These are phyloP conservation scores for Chrysoporthe austroafricana DNA, from an alignment of 2,329 filamentous ascomycete species.

Conservation along the genomic window DNA sequence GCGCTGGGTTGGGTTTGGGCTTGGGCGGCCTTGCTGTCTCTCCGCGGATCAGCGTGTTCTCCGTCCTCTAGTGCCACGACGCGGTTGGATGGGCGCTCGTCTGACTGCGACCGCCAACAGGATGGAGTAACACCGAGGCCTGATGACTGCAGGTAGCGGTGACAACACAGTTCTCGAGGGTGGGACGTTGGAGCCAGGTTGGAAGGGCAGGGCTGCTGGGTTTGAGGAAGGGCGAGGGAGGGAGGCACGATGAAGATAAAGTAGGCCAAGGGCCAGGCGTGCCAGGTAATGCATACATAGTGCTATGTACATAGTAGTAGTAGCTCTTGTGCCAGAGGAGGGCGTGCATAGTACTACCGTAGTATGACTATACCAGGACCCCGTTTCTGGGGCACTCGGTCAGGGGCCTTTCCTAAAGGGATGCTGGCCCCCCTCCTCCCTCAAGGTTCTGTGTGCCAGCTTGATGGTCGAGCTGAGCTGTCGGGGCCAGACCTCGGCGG, in stretches of 20 bases:
- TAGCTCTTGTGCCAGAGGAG: not conserved
- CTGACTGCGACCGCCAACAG: not conserved
- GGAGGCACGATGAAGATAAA: not conserved
- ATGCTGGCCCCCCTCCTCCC: too few relatives aligned
- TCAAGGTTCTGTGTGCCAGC: too few relatives aligned
- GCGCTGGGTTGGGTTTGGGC: constrained; percentile 2
- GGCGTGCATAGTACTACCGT: not conserved
- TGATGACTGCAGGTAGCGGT: not conserved
- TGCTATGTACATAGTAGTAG: not conserved
- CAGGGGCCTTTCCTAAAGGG: too few relatives aligned
- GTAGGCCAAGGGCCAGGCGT: not conserved
- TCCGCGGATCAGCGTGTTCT: constrained; percentile 3
- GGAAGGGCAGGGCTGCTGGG: not conserved
- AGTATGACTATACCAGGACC: too few relatives aligned
- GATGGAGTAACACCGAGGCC: not conserved
- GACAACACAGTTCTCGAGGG: not conserved
- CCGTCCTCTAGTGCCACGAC: not conserved
- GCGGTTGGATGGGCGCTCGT: not conserved
- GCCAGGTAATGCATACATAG: too few relatives aligned
- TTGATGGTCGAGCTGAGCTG: too few relatives aligned
- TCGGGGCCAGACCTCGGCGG: too few relatives aligned
- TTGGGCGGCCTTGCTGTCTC: not conserved
- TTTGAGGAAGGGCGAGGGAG: not conserved
- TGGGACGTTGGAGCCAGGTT: not conserved
- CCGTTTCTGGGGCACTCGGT: too few relatives aligned